phyloP scores from a whole-genome alignment of 1,284 basidiomycete genomes.

The Ustanciosporium gigantosporum region DNA sequence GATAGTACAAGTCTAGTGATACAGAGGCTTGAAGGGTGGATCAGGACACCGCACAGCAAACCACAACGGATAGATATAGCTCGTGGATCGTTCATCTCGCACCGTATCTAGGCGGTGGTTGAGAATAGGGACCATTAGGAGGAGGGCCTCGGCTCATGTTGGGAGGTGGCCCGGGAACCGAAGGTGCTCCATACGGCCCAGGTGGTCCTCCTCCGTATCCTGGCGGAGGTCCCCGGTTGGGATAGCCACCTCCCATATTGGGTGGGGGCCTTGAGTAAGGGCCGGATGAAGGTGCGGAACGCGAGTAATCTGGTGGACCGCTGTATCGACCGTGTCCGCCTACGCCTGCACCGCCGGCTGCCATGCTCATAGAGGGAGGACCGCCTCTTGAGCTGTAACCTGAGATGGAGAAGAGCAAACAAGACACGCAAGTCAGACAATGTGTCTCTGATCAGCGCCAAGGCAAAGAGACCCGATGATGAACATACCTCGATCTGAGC shows the following conservation, averaged over 20 bases:
- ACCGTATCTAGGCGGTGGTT: no score
- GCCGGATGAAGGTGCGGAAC: constrained; percentile 16
- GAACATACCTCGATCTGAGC: constrained; percentile 26
- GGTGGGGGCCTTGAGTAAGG: constrained; percentile 33
- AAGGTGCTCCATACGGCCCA: constrained; percentile 1
- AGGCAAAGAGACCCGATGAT: not conserved
- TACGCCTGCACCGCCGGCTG: constrained; percentile 6
- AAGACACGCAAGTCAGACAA: no score
- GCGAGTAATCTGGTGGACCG: constrained; percentile 21
- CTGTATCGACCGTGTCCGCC: constrained; percentile 17
- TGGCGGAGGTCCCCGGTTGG: constrained; percentile 23
- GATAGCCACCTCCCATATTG: constrained; percentile 23
- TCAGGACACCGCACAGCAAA: no score
- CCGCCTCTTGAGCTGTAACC: constrained; percentile 27
- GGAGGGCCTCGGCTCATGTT: no score
- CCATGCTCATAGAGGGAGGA: constrained; percentile 17
- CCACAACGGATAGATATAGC: no score
- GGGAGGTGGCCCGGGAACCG: constrained; percentile 13
- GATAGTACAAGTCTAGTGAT: no score
- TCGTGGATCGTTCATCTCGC: no score
- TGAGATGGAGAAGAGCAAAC: not conserved
- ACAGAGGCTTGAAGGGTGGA: no score
- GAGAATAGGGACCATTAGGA: no score
- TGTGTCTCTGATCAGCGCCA: no score
- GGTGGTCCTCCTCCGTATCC: constrained; percentile 27